Base-by-base conservation (phyloP, 345 rosid species). In the Brassica nigra region DNA sequence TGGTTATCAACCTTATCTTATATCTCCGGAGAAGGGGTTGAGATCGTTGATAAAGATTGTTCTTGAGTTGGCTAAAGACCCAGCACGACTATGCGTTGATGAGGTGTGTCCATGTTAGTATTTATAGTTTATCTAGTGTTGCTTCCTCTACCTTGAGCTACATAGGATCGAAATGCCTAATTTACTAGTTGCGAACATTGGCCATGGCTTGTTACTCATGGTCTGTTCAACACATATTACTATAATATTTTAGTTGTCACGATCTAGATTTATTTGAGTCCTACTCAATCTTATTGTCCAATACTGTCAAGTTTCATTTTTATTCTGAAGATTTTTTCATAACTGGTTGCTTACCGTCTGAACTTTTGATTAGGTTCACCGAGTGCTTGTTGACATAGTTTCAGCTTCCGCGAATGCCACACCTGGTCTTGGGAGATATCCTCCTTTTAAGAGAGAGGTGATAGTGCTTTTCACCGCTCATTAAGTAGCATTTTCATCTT, bases 1-100 rank as follows among this genome's bases (percentile, higher is more conserved):
- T 88, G 99, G 99, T 75, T 95, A 95, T 86, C 99, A 95, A 76
- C 99, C 99, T 16, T 95, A 95, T 86, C 95, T 95, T 72, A 93
- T 95, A 86, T 95, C 99, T 62, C 99, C 99, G 3, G 99, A 95
- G 87, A 95, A 93, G 86, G 99, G 99, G 75, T 85, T 95, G 82
- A 86, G 99, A 78, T 95, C 99, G 62, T 85, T 95, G 99, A 23
- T 23, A 23, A 23, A 23, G 27, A 23, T 23, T 23, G 27, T 23
- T 23, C 27, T 23, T 23, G 27, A 95, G 85, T 80, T 93, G 82
- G 99, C 99, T 75, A 95, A 95, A 86, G 99, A 93, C 57, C 99
- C 98, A 5, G 89, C 97, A 11, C 86, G 89, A 28, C 88, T 90
- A 8, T 95, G 99, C 47, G 98, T 91, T 76, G 99, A 95, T 75